Evolutionary conservation across 2,329 filamentous ascomycete species (phyloP).

Genomic region (Diaporthe humulicola): DNA sequence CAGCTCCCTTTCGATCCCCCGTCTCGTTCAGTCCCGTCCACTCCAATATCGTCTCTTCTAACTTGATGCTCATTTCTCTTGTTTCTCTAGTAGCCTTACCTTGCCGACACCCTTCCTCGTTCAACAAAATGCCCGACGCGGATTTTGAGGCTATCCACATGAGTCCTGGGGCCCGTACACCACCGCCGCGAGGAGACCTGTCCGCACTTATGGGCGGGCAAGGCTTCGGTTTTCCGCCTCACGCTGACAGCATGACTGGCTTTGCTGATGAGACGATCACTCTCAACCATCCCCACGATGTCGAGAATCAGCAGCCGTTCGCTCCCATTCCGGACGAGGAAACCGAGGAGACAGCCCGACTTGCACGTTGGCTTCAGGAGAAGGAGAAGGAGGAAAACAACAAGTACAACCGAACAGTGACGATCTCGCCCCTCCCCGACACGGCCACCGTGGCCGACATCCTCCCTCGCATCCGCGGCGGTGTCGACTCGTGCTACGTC

Average conservation of each 20-base stretch:
- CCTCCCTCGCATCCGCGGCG: slow-evolving; percentile 19
- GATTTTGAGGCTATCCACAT: neutral
- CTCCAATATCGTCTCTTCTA: too few species aligned
- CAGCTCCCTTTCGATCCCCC: neutral
- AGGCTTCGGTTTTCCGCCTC: too few species aligned
- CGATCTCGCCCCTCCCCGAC: neutral
- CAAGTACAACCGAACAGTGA: neutral
- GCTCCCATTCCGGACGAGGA: too few species aligned
- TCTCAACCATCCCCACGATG: too few species aligned
- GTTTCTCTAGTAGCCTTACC: too few species aligned
- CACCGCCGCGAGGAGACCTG: neutral
- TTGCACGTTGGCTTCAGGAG: neutral
- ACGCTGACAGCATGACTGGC: neutral
- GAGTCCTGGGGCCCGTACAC: neutral
- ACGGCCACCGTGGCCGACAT: slow-evolving; percentile 9
- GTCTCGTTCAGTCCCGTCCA: neutral
- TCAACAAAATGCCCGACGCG: neutral
- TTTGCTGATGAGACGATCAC: too few species aligned
- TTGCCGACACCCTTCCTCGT: neutral
- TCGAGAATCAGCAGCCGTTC: neutral
- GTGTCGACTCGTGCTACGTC: neutral
- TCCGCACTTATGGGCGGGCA: neutral
- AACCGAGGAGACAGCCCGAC: neutral
- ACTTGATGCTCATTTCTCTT: neutral
- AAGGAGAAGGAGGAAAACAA: neutral